phyloP scores from a whole-genome alignment of 352 stramenopile genomes.

The Phytophthora europaea region DNA sequence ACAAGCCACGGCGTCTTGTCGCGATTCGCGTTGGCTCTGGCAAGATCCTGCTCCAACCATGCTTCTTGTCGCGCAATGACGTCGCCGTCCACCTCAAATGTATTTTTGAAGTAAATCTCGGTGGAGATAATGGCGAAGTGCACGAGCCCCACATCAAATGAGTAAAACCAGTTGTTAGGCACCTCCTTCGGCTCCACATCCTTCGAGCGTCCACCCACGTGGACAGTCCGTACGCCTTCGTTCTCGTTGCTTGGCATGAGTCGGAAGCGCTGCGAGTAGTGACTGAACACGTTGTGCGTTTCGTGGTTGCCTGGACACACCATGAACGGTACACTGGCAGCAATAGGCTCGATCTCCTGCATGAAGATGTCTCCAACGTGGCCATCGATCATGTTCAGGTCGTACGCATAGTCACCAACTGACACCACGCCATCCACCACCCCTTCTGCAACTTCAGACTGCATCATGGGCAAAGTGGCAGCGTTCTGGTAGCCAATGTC shows the following conservation, averaged over 20 bases:
- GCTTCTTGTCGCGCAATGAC: constrained; percentile 69
- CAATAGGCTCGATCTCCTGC: constrained; percentile 90
- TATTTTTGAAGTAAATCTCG: constrained; percentile 91
- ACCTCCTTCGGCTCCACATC: constrained; percentile 45
- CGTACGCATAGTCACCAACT: constrained; percentile 92
- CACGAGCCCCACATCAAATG: constrained; percentile 86
- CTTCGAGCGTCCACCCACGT: constrained; percentile 46
- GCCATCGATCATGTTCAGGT: constrained; percentile 84
- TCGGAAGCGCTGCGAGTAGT: constrained; percentile 90
- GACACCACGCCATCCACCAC: constrained; percentile 85
- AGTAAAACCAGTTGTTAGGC: constrained; percentile 93
- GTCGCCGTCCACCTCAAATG: constrained; percentile 53
- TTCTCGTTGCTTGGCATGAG: constrained; percentile 88
- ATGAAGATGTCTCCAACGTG: constrained; percentile 92
- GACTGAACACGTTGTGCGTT: constrained; percentile 81
- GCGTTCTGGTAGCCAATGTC: constrained; percentile 93
- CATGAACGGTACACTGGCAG: constrained; percentile 89
- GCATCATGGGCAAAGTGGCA: constrained; percentile 89
- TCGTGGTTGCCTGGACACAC: constrained; percentile 94
- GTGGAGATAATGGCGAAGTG: constrained; percentile 90
- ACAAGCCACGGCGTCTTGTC: constrained; percentile 81
- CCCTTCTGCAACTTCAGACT: constrained; percentile 83
- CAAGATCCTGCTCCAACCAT: constrained; percentile 75
- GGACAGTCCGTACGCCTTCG: constrained; percentile 61
- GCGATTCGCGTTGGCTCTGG: constrained; percentile 72